These are phyloP conservation scores for Claviceps citrina DNA, from an alignment of 2,329 filamentous ascomycete genomes.

Conservation along the genomic window DNA sequence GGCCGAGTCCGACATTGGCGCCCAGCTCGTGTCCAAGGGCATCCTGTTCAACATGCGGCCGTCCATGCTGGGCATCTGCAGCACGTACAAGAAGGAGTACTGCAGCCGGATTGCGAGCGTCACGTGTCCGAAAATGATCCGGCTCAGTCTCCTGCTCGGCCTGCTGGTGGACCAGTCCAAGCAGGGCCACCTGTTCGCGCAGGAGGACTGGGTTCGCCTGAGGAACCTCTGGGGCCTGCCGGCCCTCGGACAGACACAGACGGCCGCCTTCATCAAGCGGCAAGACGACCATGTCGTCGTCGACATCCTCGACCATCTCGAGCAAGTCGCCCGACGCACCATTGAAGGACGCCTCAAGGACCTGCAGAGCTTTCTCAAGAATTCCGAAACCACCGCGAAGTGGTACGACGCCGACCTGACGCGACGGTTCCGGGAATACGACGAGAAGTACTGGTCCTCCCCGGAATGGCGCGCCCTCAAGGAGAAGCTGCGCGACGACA, in stretches of 20 bases:
- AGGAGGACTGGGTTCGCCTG: slow-evolving; percentile 25
- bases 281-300: too few relatives aligned
- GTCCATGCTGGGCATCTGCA: slow-evolving; percentile 47
- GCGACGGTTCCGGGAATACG: background rate
- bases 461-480: slow-evolving; percentile 16
- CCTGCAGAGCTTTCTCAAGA: background rate
- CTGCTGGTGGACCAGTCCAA: slow-evolving; percentile 43
- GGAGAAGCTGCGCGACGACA: slow-evolving; percentile 11
- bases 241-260: too few relatives aligned
- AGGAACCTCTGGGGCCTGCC: slow-evolving; percentile 10
- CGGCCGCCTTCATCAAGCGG: too few relatives aligned
- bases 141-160: slow-evolving; percentile 36
- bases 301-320: background rate
- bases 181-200: slow-evolving; percentile 35
- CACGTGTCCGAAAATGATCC: slow-evolving; percentile 25
- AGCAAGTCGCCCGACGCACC: background rate
- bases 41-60: slow-evolving; percentile 43
- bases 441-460: background rate
- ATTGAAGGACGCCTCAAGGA: background rate
- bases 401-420: background rate
- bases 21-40: slow-evolving; percentile 34
- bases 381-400: background rate
- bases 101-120: slow-evolving; percentile 45
- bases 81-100: slow-evolving; percentile 45
- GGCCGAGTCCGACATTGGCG: slow-evolving; percentile 9